Evolutionary conservation across 1,139 yeast species (phyloP), one percentile per base, ranked within the genome.

Genomic region (Geotrichum citri-aurantii): DNA sequence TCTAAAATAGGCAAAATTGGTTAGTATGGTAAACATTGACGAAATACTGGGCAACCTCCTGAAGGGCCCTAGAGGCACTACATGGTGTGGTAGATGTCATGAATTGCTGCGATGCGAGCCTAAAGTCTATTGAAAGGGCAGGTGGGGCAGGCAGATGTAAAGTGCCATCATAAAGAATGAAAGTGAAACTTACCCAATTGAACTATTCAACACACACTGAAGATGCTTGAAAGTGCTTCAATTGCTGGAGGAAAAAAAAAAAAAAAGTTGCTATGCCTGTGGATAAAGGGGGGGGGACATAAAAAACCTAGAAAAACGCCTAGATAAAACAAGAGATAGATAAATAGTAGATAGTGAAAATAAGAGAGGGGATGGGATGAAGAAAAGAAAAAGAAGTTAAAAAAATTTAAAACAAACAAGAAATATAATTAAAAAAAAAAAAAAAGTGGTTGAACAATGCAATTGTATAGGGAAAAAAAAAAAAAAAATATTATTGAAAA

Each of bases 401-500:
- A 21, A 21, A 11, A n/a, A n/a, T n/a, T n/a, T n/a, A n/a, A n/a
- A n/a, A n/a, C n/a, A n/a, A n/a, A n/a, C n/a, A n/a, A n/a, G n/a
- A n/a, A n/a, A n/a, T n/a, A n/a, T n/a, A n/a, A n/a, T n/a, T n/a
- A n/a, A n/a, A n/a, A 14, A 40, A n/a, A 19, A 40, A 40, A 40
- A n/a, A 5, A 40, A n/a, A 40, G 6, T 40, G 6, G 21, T 40
- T 7, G 17, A 40, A 40, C 14, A 40, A 40, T 40, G 46, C 21
- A n/a, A n/a, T n/a, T 40, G 21, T 11, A 40, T 5, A 52, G 31
- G 31, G 24, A 31, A 44, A 26, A 17, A 52, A 26, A 52, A 7
- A 19, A n/a, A 50, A 44, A 40, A 52, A 37, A n/a, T n/a, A n/a
- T n/a, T n/a, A n/a, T n/a, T n/a, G 26, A 26, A 23, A 54, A 24